phyloP scores from a whole-genome alignment of 169 alveolate species.

The Eimeria necatrix region DNA sequence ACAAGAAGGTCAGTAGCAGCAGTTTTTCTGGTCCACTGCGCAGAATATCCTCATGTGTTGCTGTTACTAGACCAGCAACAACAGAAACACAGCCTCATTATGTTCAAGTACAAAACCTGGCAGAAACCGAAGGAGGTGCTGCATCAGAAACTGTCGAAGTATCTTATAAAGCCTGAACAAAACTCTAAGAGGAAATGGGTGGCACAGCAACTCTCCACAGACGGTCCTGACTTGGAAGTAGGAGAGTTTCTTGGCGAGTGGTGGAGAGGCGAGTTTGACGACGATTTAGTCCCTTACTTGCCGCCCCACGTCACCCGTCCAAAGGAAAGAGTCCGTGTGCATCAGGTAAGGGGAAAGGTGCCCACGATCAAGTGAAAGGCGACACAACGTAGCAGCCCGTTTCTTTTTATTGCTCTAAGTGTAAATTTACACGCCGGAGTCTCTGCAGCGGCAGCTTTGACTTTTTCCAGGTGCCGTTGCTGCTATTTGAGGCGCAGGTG shows the following conservation, averaged over 20 bases:
- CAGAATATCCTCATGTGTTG: conserved; percentile 84
- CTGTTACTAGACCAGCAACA: conserved; percentile 82
- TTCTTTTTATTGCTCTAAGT: neutral
- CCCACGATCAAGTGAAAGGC: neutral
- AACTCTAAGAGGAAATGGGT: conserved; percentile 63
- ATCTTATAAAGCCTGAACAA: conserved; percentile 23
- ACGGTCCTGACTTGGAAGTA: conserved; percentile 74
- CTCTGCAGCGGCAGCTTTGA: neutral
- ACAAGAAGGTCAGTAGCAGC: conserved; percentile 85
- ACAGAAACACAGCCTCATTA: conserved; percentile 83
- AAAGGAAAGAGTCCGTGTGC: conserved; percentile 83
- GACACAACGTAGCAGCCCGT: neutral
- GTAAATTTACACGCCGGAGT: neutral
- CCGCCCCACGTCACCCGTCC: conserved; percentile 88
- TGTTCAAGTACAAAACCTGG: conserved; percentile 85
- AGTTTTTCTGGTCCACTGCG: conserved; percentile 83
- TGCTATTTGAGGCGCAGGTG: conserved; percentile 53
- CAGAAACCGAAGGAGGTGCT: conserved; percentile 86
- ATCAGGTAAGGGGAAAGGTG: conserved; percentile 81
- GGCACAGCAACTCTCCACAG: conserved; percentile 65
- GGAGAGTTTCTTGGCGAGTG: conserved; percentile 87
- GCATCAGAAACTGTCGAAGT: conserved; percentile 77
- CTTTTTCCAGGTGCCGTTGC: neutral
- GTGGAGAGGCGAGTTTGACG: conserved; percentile 87
- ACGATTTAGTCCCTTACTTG: conserved; percentile 84